Base-by-base conservation (phyloP, 148 eudicot genomes). In the Camellia sinensis region DNA sequence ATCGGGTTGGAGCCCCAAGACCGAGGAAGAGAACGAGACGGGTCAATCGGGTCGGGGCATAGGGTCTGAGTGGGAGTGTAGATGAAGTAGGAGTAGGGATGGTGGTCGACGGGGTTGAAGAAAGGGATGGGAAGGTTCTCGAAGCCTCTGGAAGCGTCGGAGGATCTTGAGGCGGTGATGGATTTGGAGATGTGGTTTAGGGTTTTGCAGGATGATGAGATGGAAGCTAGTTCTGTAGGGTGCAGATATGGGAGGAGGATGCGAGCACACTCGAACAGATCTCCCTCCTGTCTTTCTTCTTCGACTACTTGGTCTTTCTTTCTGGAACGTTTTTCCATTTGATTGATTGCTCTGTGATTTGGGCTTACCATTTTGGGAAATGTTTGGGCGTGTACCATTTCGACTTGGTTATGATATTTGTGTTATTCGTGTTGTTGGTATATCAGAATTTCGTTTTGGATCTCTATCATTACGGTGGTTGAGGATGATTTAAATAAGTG, bases 51-150 rank as follows among this genome's bases (percentile, higher is more conserved):
- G 64, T 54, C 63, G 67, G 14, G 12, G n/a, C 73, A 71, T 46
- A 79, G 83, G 80, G 73, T 74, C 13, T 85, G 94, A 5, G 68
- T 66, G 4, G 78, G 82, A 3, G 90, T 71, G 85, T 92, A 92
- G 81, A 73, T 50, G 82, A 92, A 92, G 86, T 76, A 83, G 64
- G 87, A 74, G 70, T 95, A 95, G 18, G 89, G 95, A 18, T 85
- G 86, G 56, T 83, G 62, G 83, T 89, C 89, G 44, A 89, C 69
- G 76, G 87, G 70, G 90, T 91, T 92, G 83, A 85, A 50, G 89
- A 91, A 91, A 50, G 98, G 96, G 79, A 89, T 85, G 5, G 97
- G 90, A 21, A 74, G 60, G 29, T 81, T 78, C 78, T 95, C 98
- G 45, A 89, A 79, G 45, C 88, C 86, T 75, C 90, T 80, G 17